Conservation (phyloP, 169 alveolate genomes). For the Theileria orientalis region DNA sequence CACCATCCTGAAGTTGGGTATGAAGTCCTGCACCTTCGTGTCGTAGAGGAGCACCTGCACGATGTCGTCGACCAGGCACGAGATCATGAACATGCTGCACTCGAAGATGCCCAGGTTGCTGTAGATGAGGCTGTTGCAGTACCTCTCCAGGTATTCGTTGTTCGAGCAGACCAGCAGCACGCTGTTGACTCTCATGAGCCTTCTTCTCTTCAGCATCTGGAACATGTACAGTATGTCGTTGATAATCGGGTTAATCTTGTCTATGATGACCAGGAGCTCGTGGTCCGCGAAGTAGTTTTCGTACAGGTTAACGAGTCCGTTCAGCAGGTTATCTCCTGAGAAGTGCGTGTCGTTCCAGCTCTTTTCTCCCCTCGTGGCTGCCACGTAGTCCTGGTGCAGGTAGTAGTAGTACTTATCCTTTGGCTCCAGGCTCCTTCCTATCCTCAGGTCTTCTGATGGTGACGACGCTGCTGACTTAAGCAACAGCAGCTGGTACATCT, state of each 20-base stretch:
- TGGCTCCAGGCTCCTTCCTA: not conserved
- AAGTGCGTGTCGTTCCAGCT: not conserved
- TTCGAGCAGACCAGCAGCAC: slow-evolving; percentile 31
- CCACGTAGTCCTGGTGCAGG: not conserved
- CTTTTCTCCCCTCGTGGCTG: not conserved
- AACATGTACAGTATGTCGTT: slow-evolving; percentile 34
- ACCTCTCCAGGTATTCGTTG: slow-evolving; percentile 42
- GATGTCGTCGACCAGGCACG: slow-evolving; percentile 39
- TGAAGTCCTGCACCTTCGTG: slow-evolving; percentile 33
- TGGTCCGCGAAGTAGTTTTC: not conserved
- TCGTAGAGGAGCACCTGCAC: slow-evolving; percentile 36
- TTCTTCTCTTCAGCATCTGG: slow-evolving; percentile 23
- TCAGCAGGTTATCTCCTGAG: slow-evolving; percentile 5
- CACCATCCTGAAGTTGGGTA: slow-evolving; percentile 34
- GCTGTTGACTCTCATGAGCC: slow-evolving; percentile 23
- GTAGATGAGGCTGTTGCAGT: slow-evolving; percentile 21
- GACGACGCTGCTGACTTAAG: not conserved
- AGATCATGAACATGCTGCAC: slow-evolving; percentile 39
- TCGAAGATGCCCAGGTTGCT: slow-evolving; percentile 25
- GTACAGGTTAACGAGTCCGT: slow-evolving; percentile 24
- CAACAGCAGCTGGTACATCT: not conserved
- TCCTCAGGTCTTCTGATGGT: not conserved
- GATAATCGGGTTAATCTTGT: slow-evolving; percentile 25
- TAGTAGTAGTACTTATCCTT: too few relatives aligned
- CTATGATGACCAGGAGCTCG: slow-evolving; percentile 26